Evolutionary conservation across 1,284 basidiomycete genomes (phyloP).

Genomic region (Gymnopus androsaceus): DNA sequence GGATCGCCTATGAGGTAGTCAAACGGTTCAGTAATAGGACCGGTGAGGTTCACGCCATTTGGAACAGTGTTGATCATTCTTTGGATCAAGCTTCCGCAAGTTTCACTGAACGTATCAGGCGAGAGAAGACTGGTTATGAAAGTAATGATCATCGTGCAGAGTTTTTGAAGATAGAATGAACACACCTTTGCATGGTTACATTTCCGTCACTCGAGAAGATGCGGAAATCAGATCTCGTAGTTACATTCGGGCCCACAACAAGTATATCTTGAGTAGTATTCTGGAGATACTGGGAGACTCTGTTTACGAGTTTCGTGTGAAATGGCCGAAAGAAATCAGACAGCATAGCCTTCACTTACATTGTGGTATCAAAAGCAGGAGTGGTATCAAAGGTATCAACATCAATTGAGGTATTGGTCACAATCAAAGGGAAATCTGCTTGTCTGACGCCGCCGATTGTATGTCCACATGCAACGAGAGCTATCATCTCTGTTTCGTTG

Average conservation of each 20-base stretch:
- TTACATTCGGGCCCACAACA: slow-evolving; percentile 5
- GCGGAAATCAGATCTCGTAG: slow-evolving; percentile 5
- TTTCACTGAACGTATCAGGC: slow-evolving; percentile 24
- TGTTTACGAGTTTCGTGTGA: not conserved
- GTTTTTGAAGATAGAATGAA: not conserved
- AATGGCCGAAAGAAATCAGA: not conserved
- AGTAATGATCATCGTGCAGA: not conserved
- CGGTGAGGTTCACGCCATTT: slow-evolving; percentile 29
- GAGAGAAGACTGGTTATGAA: not conserved
- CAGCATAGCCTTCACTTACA: slow-evolving; percentile 19
- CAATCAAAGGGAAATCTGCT: slow-evolving; percentile 28
- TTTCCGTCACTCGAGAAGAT: slow-evolving; percentile 13
- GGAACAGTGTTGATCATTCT: slow-evolving; percentile 38
- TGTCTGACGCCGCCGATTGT: slow-evolving; percentile 34
- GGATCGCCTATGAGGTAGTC: not conserved
- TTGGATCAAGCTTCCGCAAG: slow-evolving; percentile 30
- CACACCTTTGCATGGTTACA: slow-evolving; percentile 10
- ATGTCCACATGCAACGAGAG: slow-evolving; percentile 35
- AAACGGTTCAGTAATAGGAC: slow-evolving; percentile 12
- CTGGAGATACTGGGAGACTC: slow-evolving; percentile 9
- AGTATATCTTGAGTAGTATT: slow-evolving; percentile 5
- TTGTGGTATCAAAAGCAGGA: slow-evolving; percentile 25
- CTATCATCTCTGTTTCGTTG: slow-evolving; percentile 33
- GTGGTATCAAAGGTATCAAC: slow-evolving; percentile 25
- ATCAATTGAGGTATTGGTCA: not conserved